These are phyloP conservation scores for Brasenia schreberi DNA, from an alignment of 164 flowering plant species.

Conservation along the genomic window DNA sequence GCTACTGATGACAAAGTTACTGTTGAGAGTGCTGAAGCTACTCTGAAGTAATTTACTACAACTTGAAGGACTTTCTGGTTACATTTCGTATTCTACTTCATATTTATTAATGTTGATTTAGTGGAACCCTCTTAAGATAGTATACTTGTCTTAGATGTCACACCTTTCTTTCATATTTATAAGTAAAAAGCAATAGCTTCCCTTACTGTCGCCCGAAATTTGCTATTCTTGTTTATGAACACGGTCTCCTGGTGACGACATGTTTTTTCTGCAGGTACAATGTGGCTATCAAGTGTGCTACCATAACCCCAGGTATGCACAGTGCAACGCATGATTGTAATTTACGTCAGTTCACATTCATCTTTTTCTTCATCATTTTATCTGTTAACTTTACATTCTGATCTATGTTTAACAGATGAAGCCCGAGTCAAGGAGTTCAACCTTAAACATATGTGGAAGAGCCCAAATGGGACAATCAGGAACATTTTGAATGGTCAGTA, in stretches of 20 bases:
- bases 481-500: constrained; percentile 81
- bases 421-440: constrained; percentile 68
- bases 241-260: background rate
- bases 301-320: constrained; percentile 82
- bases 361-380: background rate
- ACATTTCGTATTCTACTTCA: background rate
- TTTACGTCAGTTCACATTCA: background rate
- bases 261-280: constrained; percentile 54
- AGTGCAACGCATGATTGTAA: background rate
- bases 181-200: background rate
- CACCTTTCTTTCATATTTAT: too few species aligned
- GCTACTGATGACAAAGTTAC: constrained; percentile 96
- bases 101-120: background rate
- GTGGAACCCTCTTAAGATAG: too few species aligned
- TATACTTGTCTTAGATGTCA: too few species aligned
- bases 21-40: constrained; percentile 96
- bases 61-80: background rate
- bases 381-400: too few species aligned
- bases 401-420: constrained; percentile 53
- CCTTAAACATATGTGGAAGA: constrained; percentile 90
- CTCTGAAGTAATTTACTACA: constrained; percentile 49
- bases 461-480: constrained; percentile 98
- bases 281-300: constrained; percentile 98
- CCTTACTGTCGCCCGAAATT: background rate
- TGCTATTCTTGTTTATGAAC: background rate